These are phyloP conservation scores for Phytophthora palmivora DNA, from an alignment of 352 stramenopile genomes.

Conservation along the genomic window DNA sequence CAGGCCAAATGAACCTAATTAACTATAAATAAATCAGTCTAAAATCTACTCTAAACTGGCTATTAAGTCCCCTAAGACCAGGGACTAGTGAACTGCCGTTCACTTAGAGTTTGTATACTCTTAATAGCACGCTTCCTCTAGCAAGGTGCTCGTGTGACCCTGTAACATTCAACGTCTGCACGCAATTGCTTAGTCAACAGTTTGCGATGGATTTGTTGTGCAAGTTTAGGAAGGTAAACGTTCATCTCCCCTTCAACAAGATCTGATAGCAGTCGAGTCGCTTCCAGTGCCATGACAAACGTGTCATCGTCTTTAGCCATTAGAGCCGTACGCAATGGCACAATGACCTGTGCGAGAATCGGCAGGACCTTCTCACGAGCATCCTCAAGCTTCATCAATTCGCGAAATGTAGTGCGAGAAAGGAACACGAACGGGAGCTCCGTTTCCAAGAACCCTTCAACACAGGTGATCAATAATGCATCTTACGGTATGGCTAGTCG, in stretches of 20 bases:
- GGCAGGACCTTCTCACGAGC: conserved; percentile 64
- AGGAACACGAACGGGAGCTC: conserved; percentile 85
- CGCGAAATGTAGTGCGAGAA: conserved; percentile 73
- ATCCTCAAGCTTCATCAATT: conserved; percentile 68
- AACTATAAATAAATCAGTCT: too few species aligned
- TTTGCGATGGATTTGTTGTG: conserved; percentile 83
- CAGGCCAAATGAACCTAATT: too few species aligned
- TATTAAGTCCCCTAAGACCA: too few species aligned
- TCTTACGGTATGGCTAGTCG: conserved; percentile 61
- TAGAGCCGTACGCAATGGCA: conserved; percentile 60
- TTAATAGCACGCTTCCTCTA: too few species aligned
- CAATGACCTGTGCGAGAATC: conserved; percentile 69
- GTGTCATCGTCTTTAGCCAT: conserved; percentile 79
- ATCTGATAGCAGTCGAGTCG: conserved; percentile 69
- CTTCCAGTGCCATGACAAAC: conserved; percentile 74
- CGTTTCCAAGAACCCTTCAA: conserved; percentile 76
- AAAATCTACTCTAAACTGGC: too few species aligned
- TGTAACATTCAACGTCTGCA: conserved; percentile 56
- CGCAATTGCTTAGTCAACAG: conserved; percentile 66
- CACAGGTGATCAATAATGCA: conserved; percentile 72
- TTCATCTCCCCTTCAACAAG: conserved; percentile 79
- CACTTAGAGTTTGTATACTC: too few species aligned
- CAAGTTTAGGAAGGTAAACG: conserved; percentile 73
- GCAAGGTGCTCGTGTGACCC: too few species aligned
- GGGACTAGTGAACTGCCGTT: too few species aligned